Base-by-base conservation (phyloP, 1,284 basidiomycete species). In the Trichosporon sp. region DNA sequence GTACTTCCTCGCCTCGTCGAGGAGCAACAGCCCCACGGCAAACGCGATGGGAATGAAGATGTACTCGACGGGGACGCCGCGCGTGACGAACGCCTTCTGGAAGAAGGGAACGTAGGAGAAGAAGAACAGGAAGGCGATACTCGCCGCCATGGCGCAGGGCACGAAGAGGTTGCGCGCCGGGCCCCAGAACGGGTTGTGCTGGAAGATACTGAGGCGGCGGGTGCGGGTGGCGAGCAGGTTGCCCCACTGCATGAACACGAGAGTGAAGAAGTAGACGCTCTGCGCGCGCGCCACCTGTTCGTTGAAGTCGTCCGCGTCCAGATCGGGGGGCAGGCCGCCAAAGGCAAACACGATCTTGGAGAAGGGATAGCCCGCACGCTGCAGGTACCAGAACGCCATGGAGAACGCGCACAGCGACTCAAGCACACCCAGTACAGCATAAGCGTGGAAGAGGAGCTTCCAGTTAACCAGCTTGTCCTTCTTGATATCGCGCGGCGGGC, bases 191-290 rank as follows among this genome's bases (percentile, higher is more conserved):
- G 84, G 83, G 73, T 79, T 79, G 75, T 88, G 85, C 68, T 86
- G 84, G 77, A 88, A 81, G 70, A 89, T 81, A 63, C 85, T 86
- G 14, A 88, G 83, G 68, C 85, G 85, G 67, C 88, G 85, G 0
- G 87, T 88, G 21, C 88, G 86, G 1, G 87, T 86, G 0, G 86
- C 78, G 32, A 88, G 82, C 7, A 88, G 80, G 73, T 87, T 89
- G 76, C 86, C 89, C 86, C 88, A 91, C 83, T 91, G 90, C 87
- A 89, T 89, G 71, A 90, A 85, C 65, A 91, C 88, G 54, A 91
- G 85, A 38, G 88, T 90, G 83, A 88, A 88, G 80, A 88, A 89
- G 78, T 85, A 85, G 74, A 88, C 83, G 32, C 81, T 85, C 76
- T 88, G 87, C 8, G 87, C 87, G 51, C 81, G 76, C 71, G 83